A percentile compares a stretch with the other conserved stretches of the same genome.
Evolutionary conservation across 1,139 yeast genomes (phyloP).

Genomic region (Hemisphaericaspora lyxosophila): DNA sequence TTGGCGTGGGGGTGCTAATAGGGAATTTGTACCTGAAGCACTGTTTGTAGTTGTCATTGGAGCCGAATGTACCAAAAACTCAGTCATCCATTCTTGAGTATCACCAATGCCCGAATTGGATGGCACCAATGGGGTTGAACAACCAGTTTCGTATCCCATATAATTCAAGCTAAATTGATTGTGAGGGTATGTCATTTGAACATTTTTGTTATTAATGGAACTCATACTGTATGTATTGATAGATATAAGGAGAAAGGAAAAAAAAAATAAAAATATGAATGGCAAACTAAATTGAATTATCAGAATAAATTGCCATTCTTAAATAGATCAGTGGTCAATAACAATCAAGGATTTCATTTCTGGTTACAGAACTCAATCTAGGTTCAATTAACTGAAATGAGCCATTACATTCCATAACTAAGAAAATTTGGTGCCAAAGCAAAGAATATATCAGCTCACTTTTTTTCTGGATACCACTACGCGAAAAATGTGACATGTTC

Average conservation of each 20-base stretch:
- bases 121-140: conserved; percentile 19
- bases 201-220: not conserved
- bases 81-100: conserved; percentile 22
- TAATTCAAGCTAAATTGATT: conserved; percentile 3
- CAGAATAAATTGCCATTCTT: not conserved
- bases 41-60: conserved; percentile 20
- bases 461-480: not conserved
- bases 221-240: not conserved
- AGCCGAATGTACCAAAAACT: conserved; percentile 19
- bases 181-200: not conserved
- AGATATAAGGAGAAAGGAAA: not conserved
- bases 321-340: too few species aligned
- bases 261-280: not conserved
- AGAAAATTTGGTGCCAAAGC: not conserved
- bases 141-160: conserved; percentile 6
- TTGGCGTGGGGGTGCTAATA: conserved; percentile 1
- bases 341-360: too few species aligned
- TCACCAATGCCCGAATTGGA: conserved; percentile 10
- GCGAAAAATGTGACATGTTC: not conserved
- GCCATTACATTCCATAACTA: not conserved
- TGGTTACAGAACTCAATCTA: not conserved
- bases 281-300: not conserved
- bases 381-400: not conserved
- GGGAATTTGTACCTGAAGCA: conserved; percentile 5
- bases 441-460: not conserved